Evolutionary conservation across 2,329 filamentous ascomycete species (phyloP), one percentile per base, ranked within the genome.

Genomic region (Neurospora crassa): DNA sequence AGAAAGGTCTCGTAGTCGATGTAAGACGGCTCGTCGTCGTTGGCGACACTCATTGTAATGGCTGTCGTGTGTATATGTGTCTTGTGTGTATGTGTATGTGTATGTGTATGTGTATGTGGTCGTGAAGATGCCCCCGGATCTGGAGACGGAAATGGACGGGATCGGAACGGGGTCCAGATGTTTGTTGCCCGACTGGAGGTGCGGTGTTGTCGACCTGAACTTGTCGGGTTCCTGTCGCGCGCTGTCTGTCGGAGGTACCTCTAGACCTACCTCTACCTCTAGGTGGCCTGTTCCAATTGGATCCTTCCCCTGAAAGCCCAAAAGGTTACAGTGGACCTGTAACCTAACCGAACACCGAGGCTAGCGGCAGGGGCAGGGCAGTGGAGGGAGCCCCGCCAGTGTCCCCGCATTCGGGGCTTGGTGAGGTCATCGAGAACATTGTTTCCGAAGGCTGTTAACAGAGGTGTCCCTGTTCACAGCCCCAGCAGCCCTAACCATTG

Each of bases 1-100:
- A 97, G 88, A 78, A 99, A 97, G 74, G 92, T 88, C 80, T 97
- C 93, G 82, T 97, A 97, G 87, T 98, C 94, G 79, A 99, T 94
- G 82, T 99, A 99, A 10, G 93, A 96, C 53, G 90, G 87, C 72
- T 91, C 90, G 67, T 87, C 85, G 71, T 85, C 82, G 34, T 81
- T 80, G 69, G 79, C 76, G 70, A 77, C 76, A 71, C 76, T 74
- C 53, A 78, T 78, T 79, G 81, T 81, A 37, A 80, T 80, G 40
- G 68, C 75, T 43, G 67, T 12, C 6, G 45, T 41, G 14, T 37
- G 34, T 29, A 5, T 18, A 14, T 40, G 6, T 37, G 34, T 37
- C 1, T 37, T 37, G 8, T 40, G 67, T n/a, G 43, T 20, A 71
- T 67, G 16, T 63, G 20, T 29, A 3, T 29, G 6, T 37, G 8